These are phyloP conservation scores for Aspergillus ibericus DNA, from an alignment of 2,329 filamentous ascomycete genomes.

Conservation along the genomic window DNA sequence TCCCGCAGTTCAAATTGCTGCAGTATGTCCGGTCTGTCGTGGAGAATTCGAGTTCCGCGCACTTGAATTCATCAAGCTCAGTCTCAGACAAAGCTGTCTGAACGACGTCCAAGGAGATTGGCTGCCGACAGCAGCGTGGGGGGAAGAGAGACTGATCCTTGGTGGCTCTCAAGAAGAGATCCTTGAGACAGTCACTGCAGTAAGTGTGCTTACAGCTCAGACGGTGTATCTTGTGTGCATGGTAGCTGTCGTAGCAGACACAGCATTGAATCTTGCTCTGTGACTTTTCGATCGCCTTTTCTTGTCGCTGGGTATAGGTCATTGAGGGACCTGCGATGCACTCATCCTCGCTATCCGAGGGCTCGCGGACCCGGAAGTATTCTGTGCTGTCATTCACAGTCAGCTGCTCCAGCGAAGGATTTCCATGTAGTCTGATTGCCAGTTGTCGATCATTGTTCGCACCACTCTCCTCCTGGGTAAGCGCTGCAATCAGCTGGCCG, in stretches of 20 bases:
- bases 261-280: background rate
- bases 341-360: background rate
- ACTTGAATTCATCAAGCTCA: background rate
- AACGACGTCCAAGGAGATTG: background rate
- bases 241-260: background rate
- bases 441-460: background rate
- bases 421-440: background rate
- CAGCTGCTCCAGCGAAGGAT: background rate
- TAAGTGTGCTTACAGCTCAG: background rate
- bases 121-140: constrained; percentile 4
- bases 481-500: background rate
- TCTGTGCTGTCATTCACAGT: no score
- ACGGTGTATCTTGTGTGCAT: background rate
- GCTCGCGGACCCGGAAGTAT: background rate
- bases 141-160: constrained; percentile 9
- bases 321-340: background rate
- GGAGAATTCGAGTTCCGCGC: background rate
- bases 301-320: background rate
- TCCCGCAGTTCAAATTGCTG: background rate
- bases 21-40: constrained; percentile 6
- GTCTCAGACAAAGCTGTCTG: background rate
- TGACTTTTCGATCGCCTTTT: background rate
- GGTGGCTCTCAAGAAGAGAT: background rate
- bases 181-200: constrained; percentile 3
- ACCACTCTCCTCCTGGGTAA: background rate